Conservation (phyloP, 1,284 basidiomycete species). For the Leccinum glutinopallens region DNA sequence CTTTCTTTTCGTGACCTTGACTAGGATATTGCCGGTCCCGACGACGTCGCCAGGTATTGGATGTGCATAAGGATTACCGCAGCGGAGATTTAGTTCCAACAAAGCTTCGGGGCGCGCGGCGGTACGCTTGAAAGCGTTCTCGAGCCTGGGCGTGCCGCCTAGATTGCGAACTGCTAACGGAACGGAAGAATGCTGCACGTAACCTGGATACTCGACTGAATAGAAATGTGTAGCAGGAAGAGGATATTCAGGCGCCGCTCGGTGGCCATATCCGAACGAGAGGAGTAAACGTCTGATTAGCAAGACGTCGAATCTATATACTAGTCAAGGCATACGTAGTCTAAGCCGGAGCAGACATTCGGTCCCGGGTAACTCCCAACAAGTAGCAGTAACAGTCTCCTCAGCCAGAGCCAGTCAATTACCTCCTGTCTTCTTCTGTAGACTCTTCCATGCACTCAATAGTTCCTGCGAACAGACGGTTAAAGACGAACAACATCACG, state of each 20-base stretch:
- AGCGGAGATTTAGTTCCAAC: constrained; percentile 75
- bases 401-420: constrained; percentile 10
- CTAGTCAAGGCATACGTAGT: not conserved
- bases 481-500: constrained; percentile 7
- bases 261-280: constrained; percentile 17
- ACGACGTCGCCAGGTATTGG: constrained; percentile 81
- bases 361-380: not conserved
- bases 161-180: constrained; percentile 64
- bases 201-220: constrained; percentile 89
- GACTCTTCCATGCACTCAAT: constrained; percentile 38
- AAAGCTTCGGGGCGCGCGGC: constrained; percentile 59
- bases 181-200: constrained; percentile 67
- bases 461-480: constrained; percentile 30
- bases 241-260: constrained; percentile 44
- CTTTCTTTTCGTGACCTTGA: constrained; percentile 78
- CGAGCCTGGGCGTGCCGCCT: constrained; percentile 69
- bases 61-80: constrained; percentile 75
- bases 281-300: constrained; percentile 13
- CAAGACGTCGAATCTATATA: constrained; percentile 3
- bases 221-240: constrained; percentile 70
- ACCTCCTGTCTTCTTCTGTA: constrained; percentile 34
- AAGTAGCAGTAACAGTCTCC: not conserved
- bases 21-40: constrained; percentile 73
- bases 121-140: constrained; percentile 70
- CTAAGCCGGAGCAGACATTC: constrained; percentile 3